These are phyloP conservation scores for Lentinula boryana DNA, from an alignment of 768 basidiomycete genomes.

Conservation along the genomic window DNA sequence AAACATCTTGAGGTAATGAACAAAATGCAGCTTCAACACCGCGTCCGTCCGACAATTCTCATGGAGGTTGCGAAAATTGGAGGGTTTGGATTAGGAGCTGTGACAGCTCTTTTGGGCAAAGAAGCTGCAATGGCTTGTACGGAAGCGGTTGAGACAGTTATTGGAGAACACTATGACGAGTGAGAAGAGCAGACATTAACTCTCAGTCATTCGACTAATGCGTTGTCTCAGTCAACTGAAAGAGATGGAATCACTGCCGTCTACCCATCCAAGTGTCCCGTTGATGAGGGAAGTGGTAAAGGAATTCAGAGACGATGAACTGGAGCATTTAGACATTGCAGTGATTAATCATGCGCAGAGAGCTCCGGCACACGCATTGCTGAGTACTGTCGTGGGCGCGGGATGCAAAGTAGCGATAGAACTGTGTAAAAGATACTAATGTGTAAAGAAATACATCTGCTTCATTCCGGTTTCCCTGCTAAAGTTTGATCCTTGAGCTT, in stretches of 20 bases:
- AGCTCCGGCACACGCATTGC: slow-evolving; percentile 85
- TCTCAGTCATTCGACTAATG: neutral
- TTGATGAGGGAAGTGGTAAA: slow-evolving; percentile 64
- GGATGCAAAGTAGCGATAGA: slow-evolving; percentile 91
- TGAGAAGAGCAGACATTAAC: slow-evolving; percentile 34
- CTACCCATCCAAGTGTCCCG: slow-evolving; percentile 72
- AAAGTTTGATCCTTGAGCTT: slow-evolving; percentile 26
- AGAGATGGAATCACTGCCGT: slow-evolving; percentile 56
- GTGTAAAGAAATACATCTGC: neutral
- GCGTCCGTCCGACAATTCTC: slow-evolving; percentile 76
- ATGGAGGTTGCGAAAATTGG: slow-evolving; percentile 81
- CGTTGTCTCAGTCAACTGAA: slow-evolving; percentile 63
- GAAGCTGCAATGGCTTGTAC: slow-evolving; percentile 99
- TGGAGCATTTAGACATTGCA: slow-evolving; percentile 90
- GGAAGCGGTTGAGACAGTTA: slow-evolving; percentile 95
- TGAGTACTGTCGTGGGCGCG: slow-evolving; percentile 77
- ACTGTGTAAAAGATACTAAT: slow-evolving; percentile 75
- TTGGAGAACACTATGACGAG: slow-evolving; percentile 99
- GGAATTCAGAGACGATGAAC: slow-evolving; percentile 91
- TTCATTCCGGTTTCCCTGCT: slow-evolving; percentile 8
- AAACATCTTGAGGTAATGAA: slow-evolving; percentile 87
- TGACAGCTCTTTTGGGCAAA: slow-evolving; percentile 82
- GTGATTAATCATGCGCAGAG: slow-evolving; percentile 83
- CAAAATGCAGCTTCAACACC: slow-evolving; percentile 77
- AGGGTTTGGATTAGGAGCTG: slow-evolving; percentile 82